Base-by-base conservation (phyloP, 805 yeast genomes). In the Metschnikowia hibisci region DNA sequence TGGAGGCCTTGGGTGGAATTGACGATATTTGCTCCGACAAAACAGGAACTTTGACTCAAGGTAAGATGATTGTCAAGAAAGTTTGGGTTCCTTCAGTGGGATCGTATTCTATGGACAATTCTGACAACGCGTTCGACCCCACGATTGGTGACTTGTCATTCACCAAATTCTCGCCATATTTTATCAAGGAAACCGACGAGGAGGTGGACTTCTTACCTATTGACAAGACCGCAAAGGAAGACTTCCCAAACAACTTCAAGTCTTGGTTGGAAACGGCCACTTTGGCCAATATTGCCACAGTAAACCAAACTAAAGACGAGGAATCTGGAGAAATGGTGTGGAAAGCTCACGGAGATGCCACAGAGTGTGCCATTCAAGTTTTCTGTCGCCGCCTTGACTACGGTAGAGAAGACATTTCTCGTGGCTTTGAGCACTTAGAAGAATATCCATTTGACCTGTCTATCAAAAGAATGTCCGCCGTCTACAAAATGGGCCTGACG, bases 21-120 rank as follows among this genome's bases (percentile, higher is more conserved):
- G 81, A 82, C 52, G 88, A 83, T 52, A 82, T 84, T 50, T 84
- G 91, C 59, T 84, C 90, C 1, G 93, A 84, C 65, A 84, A 84
- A 57, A 84, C 93, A 7, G 93, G 93, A 48, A 84, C 93, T 31
- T 71, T 84, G 46, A 84, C 93, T 4, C 85, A 82, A 52, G 91
- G 91, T 42, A 81, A 81, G 51, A 84, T 84, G 93, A 71, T 84
- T 55, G 79, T 80, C n/a, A 78, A 76, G 48, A 74, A 77, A 47
- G 81, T 75, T 14, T 84, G 87, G 87, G 57, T 84, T 34, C 88
- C 89, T 7, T 64, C 72, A 5, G 68, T 71, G 32, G 89, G 90
- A 12, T 71, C 81, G 11, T 74, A 71, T 51, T 60, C 73, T 9
- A 78, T 83, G 31, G 61, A 64, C n/a, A 73, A 74, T 43, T 71